Percentiles rank a stretch among this genome's conserved stretches.
Conservation (phyloP, 2,329 filamentous ascomycete genomes). For the Clarireedia paspali region DNA sequence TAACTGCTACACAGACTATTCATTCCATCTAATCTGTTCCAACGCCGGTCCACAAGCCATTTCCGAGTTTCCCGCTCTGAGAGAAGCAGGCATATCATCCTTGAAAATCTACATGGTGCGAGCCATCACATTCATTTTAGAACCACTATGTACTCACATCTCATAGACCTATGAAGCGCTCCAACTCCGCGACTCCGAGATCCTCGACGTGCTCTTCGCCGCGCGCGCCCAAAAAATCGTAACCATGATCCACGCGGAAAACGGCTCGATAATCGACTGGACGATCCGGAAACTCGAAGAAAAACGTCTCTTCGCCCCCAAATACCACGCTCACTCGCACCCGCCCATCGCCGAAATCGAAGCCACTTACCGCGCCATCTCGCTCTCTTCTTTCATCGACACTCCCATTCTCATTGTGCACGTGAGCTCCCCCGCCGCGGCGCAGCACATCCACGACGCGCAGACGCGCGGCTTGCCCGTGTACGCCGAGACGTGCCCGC, state of each 20-base stretch:
- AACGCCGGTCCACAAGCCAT: constrained; percentile 31
- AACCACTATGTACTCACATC: neutral
- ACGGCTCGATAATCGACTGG: constrained; percentile 46
- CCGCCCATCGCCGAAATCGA: constrained; percentile 43
- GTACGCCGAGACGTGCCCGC: constrained; percentile 48
- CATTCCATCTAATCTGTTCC: constrained; percentile 39
- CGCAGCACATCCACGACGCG: constrained; percentile 38
- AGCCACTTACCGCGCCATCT: constrained; percentile 45
- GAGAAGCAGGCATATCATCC: constrained; percentile 34
- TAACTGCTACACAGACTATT: constrained; percentile 42
- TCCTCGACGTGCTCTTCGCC: constrained; percentile 37
- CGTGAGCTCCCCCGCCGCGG: constrained; percentile 40
- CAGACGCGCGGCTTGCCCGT: constrained; percentile 41
- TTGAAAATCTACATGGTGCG: constrained; percentile 36
- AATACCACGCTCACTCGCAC: constrained; percentile 43
- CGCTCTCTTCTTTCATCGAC: constrained; percentile 41
- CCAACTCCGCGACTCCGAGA: constrained; percentile 33
- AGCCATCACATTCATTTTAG: neutral
- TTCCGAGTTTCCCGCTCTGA: constrained; percentile 26
- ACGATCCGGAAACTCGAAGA: constrained; percentile 45
- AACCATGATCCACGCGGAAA: constrained; percentile 50
- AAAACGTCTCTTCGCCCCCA: constrained; percentile 39
- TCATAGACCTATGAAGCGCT: constrained; percentile 33
- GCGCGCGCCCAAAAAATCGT: constrained; percentile 38
- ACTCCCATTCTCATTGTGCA: constrained; percentile 47